These are phyloP conservation scores for Brasenia schreberi DNA, from an alignment of 164 flowering plant species.

Conservation along the genomic window DNA sequence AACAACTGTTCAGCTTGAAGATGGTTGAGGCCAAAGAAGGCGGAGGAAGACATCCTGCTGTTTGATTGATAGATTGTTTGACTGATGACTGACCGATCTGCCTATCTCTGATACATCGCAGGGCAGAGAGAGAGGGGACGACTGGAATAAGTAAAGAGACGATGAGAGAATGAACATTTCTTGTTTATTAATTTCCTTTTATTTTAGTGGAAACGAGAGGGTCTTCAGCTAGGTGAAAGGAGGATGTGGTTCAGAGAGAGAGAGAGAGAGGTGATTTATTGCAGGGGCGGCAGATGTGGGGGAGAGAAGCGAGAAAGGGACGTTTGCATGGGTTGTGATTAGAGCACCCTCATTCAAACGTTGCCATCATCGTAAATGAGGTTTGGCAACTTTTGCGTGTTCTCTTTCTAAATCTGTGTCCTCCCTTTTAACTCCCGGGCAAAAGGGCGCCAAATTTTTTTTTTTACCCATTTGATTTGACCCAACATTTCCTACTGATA, in stretches of 20 bases:
- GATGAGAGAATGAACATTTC: slow-evolving; percentile 5
- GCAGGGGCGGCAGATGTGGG: slow-evolving; percentile 53
- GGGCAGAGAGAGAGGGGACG: background rate
- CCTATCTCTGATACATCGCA: background rate
- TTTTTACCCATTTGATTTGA: background rate
- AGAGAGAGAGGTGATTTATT: background rate
- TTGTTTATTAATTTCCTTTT: background rate
- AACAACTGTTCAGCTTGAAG: slow-evolving; percentile 15
- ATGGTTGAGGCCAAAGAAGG: slow-evolving; percentile 69
- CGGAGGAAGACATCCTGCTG: slow-evolving; percentile 33
- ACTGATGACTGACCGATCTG: slow-evolving; percentile 14
- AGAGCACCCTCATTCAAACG: slow-evolving; percentile 44
- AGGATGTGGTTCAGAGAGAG: background rate
- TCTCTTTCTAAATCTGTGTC: slow-evolving; percentile 2
- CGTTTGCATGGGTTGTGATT: slow-evolving; percentile 42
- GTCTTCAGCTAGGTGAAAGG: slow-evolving; percentile 24
- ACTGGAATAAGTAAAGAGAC: slow-evolving; percentile 1
- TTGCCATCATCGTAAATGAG: slow-evolving; percentile 39
- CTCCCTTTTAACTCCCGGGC: slow-evolving; percentile 2
- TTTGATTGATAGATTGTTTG: slow-evolving; percentile 23
- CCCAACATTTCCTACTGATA: background rate
- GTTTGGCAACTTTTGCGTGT: background rate
- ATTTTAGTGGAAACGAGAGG: slow-evolving; percentile 7
- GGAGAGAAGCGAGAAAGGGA: slow-evolving; percentile 33
- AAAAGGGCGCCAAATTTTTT: slow-evolving; percentile 2